phyloP scores from a whole-genome alignment of 2,329 filamentous ascomycete genomes.

The Colletotrichum orchidophilum region DNA sequence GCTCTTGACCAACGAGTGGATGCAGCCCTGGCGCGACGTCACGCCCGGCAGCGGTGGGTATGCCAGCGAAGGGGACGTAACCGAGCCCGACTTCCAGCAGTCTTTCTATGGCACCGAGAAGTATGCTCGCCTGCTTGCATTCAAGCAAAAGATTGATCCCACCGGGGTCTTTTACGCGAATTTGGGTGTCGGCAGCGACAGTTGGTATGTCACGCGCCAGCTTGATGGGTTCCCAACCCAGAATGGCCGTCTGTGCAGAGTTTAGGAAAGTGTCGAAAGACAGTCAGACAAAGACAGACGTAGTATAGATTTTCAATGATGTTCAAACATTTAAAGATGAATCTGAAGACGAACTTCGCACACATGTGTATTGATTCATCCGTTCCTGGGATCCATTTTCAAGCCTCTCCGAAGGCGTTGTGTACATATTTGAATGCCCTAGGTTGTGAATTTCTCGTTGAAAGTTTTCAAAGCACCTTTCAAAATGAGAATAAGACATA shows the following conservation, averaged over 20 bases:
- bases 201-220: constrained; percentile 33
- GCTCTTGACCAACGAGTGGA: constrained; percentile 41
- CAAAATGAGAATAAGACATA: too few species aligned
- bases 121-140: constrained; percentile 39
- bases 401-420: too few species aligned
- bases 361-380: too few species aligned
- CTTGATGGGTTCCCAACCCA: constrained; percentile 17
- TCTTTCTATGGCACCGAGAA: constrained; percentile 43
- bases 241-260: constrained; percentile 34
- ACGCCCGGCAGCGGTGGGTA: constrained; percentile 40
- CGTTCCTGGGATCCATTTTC: too few species aligned
- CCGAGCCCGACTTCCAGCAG: constrained; percentile 41
- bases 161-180: constrained; percentile 40
- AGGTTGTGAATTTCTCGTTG: too few species aligned
- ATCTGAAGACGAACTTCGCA: background rate
- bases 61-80: constrained; percentile 43
- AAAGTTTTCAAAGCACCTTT: too few species aligned
- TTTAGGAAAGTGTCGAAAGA: background rate
- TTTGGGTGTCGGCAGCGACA: constrained; percentile 41
- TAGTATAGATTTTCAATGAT: background rate
- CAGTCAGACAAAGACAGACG: too few species aligned
- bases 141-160: constrained; percentile 45
- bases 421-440: too few species aligned
- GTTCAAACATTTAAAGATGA: background rate
- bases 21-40: constrained; percentile 42